Base-by-base conservation (phyloP, 371 early-diverging fungal genomes). In the Zancudomyces culisetae region DNA sequence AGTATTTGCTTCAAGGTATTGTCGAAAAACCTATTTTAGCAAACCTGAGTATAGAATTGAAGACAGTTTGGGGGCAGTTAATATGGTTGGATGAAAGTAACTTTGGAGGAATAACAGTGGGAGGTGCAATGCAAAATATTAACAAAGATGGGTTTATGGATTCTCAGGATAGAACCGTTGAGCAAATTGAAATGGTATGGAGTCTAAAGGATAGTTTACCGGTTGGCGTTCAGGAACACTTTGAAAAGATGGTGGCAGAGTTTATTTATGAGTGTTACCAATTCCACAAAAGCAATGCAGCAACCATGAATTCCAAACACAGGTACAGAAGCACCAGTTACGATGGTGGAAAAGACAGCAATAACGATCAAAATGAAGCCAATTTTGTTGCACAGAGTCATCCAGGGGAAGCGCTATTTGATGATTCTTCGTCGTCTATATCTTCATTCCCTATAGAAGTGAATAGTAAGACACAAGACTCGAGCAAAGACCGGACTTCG, bases 31-130 rank as follows among this genome's bases (percentile, higher is more conserved):
- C 79, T 3, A 58, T 87, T 12, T 88, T 91, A 64, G 78, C 77
- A 53, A 68, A 77, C 41, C 30, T 83, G 0, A 75, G 76, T 45
- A 49, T 92, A 52, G 60, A 70, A 2, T 72, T 78, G 0, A 63
- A 65, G 22, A 57, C 73, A 51, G 81, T 77, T 54, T 94, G 90
- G 88, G 72, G 78, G 39, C 71, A 79, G n/a, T 50, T 90, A 48
- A 47, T 89, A 19, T 96, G 95, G 95, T 84, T 91, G 87, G 90
- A 94, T 60, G 70, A 75, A 43, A 74, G 74, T 59, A 96, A 96
- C 62, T 87, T 75, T 65, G 91, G 86, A 22, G 90, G 94, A 2
- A 66, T 90, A 26, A 61, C 59, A 28, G 49, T 35, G 0, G 43
- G 15, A 49, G 47, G 35, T 40, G 0, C 40, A 43, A 19, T 41